Evolutionary conservation across 108 stramenopile species (phyloP).

Genomic region (Seminavis robusta): DNA sequence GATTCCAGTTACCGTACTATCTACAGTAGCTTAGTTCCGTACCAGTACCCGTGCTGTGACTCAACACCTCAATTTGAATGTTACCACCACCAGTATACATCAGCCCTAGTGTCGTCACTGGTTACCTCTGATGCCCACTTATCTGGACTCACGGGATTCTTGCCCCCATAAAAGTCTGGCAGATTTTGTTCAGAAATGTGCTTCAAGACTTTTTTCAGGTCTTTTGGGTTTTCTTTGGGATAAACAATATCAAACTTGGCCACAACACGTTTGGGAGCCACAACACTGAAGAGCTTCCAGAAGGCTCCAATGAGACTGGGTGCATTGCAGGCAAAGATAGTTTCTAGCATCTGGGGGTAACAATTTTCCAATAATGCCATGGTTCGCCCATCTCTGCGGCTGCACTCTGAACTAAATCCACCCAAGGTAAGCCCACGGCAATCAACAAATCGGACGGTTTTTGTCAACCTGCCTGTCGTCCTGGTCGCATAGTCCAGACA

Average conservation of each 20-base stretch:
- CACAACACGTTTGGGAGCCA: slow-evolving; percentile 21
- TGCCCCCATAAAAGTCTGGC: slow-evolving; percentile 18
- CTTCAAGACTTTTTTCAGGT: slow-evolving; percentile 4
- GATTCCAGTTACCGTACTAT: too few relatives aligned
- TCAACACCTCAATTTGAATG: too few relatives aligned
- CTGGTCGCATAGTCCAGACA: too few relatives aligned
- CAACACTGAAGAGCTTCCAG: slow-evolving; percentile 6
- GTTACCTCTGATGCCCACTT: too few relatives aligned
- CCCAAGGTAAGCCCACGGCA: not conserved
- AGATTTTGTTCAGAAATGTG: slow-evolving; percentile 22
- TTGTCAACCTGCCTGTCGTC: slow-evolving; percentile 20
- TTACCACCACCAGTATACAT: too few relatives aligned
- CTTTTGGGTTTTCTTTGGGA: slow-evolving; percentile 1
- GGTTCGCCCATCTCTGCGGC: slow-evolving; percentile 4
- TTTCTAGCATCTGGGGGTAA: slow-evolving; percentile 27
- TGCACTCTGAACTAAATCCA: not conserved
- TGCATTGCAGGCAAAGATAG: slow-evolving; percentile 13
- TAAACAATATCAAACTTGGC: slow-evolving; percentile 16
- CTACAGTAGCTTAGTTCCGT: too few relatives aligned
- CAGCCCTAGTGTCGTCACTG: too few relatives aligned
- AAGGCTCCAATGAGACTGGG: slow-evolving; percentile 3
- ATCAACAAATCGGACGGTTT: slow-evolving; percentile 10
- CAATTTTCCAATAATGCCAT: slow-evolving; percentile 12
- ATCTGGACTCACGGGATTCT: too few relatives aligned
- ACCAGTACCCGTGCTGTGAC: too few relatives aligned